A percentile compares a stretch with the other conserved stretches of the same genome.
Evolutionary conservation across 495 filamentous ascomycete species (phyloP).

Genomic region (Annulohypoxylon moriforme): DNA sequence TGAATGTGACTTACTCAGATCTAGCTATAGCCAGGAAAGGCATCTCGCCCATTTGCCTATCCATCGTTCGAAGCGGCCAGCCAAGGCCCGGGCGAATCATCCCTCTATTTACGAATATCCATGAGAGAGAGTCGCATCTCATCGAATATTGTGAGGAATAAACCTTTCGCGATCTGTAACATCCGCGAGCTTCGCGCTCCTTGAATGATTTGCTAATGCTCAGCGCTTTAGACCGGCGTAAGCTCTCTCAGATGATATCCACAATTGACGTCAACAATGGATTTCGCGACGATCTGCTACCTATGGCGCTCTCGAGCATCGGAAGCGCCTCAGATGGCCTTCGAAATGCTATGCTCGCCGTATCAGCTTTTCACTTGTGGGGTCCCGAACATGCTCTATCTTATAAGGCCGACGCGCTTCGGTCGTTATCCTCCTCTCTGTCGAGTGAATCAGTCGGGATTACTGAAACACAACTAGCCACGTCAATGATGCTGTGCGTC

Average conservation of each 20-base stretch:
- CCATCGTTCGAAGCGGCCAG: constrained; percentile 37
- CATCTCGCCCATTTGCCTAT: constrained; percentile 41
- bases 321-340: constrained; percentile 48
- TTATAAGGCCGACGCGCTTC: constrained; percentile 50
- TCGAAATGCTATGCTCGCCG: constrained; percentile 51
- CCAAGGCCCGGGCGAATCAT: constrained; percentile 41
- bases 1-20: constrained; percentile 49
- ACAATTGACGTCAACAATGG: constrained; percentile 52
- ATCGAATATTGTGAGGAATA: constrained; percentile 47
- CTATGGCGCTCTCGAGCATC: constrained; percentile 46
- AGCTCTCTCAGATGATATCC: constrained; percentile 52
- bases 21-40: constrained; percentile 46
- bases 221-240: constrained; percentile 41
- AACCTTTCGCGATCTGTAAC: not conserved
- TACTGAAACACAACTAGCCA: constrained; percentile 51
- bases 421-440: constrained; percentile 47
- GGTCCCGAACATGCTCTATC: constrained; percentile 45
- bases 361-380: constrained; percentile 50
- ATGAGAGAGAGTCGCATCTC: constrained; percentile 47
- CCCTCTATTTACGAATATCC: constrained; percentile 42
- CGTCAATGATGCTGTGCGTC: constrained; percentile 55
- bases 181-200: not conserved
- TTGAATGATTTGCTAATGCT: constrained; percentile 21
- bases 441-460: constrained; percentile 41
- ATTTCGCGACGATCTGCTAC: constrained; percentile 50